phyloP scores from a whole-genome alignment of 805 yeast species.

The Metschnikowia lunata region DNA sequence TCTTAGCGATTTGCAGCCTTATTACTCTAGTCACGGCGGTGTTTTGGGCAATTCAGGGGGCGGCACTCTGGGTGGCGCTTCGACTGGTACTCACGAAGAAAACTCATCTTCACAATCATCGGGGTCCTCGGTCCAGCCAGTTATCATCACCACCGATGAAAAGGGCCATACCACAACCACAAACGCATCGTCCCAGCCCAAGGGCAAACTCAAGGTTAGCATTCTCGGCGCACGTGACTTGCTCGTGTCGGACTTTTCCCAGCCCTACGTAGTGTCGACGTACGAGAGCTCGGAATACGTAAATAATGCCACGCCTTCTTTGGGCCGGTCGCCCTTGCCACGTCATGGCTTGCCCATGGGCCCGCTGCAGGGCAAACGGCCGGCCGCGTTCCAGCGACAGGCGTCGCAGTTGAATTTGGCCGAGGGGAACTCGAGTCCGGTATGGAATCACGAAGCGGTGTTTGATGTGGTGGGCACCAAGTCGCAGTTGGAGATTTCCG shows the following conservation, averaged over 20 bases:
- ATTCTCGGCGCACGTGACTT: slow-evolving; percentile 78
- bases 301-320: slow-evolving; percentile 68
- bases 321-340: slow-evolving; percentile 27
- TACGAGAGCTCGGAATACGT: slow-evolving; percentile 90
- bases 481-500: slow-evolving; percentile 83
- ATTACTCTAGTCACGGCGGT: slow-evolving; percentile 7
- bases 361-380: slow-evolving; percentile 8
- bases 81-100: neutral
- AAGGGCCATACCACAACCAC: slow-evolving; percentile 29
- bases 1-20: slow-evolving; percentile 18
- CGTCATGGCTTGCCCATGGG: slow-evolving; percentile 14
- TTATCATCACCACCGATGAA: slow-evolving; percentile 40
- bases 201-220: slow-evolving; percentile 78
- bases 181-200: slow-evolving; percentile 43
- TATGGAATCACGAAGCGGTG: slow-evolving; percentile 89
- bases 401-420: slow-evolving; percentile 31
- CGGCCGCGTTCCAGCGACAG: slow-evolving; percentile 35
- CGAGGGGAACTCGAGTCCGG: slow-evolving; percentile 47
- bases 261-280: slow-evolving; percentile 87
- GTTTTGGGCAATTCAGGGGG: neutral
- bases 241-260: slow-evolving; percentile 51
- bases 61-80: neutral
- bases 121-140: slow-evolving; percentile 17
- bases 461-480: slow-evolving; percentile 86
- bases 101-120: slow-evolving; percentile 8